Evolutionary conservation across 2,329 filamentous ascomycete genomes (phyloP), one percentile per base, ranked within the genome.

Genomic region (Akanthomyces lecanii): DNA sequence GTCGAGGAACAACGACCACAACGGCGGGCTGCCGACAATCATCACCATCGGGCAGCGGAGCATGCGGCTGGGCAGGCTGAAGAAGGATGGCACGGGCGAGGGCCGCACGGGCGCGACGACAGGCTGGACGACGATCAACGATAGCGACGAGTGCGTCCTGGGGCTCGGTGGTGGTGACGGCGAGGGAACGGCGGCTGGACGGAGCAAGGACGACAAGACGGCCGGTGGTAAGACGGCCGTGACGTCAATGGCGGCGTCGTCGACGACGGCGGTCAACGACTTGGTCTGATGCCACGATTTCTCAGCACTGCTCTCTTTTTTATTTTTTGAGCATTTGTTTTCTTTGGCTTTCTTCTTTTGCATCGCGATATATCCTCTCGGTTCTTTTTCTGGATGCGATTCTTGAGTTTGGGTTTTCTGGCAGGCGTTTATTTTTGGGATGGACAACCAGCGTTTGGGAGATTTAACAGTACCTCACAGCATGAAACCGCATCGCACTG

Each of bases 91-190:
- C 28, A 63, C 64, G 4, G 61, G 47, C 16, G 33, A 42, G 21
- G 47, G 45, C 4, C 42, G 57, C 23, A 23, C 30, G 12, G 36
- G 57, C 36, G 54, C 61, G 42, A 63, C 54, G 18, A 57, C 61
- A 36, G 68, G 67, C 0, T 69, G 68, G 68, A 69, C 67, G 1
- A 65, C 65, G 1, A 69, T 70, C 18, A 67, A 66, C 28, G 64
- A 66, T 21, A 66, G 68, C 54, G 67, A 70, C 21, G 68, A 70
- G 55, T 61, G 56, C 42, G 66, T 68, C 14, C 47, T 65, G 54
- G 60, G 61, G 3, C n/a, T 30, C n/a, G 38, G 23, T 11, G 52
- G 36, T 36, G 33, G 14, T 16, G 54, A 12, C 10, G 54, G 8
- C 10, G 16, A 33, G n/a, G 8, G 8, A 12, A 10, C 11, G 2